Base-by-base conservation (phyloP, 345 rosid genomes). In the Linum usitatissimum region DNA sequence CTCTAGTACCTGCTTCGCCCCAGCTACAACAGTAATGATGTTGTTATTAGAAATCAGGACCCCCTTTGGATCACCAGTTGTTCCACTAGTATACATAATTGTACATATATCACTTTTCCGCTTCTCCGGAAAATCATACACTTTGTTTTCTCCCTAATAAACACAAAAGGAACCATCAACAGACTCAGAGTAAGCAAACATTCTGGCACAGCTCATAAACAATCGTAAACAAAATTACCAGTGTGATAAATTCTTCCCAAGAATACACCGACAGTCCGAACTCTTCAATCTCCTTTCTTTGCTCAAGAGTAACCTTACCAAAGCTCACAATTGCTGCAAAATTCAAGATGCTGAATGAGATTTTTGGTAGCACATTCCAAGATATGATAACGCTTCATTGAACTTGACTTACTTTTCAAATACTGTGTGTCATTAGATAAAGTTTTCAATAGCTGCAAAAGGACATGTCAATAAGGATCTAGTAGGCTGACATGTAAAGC, bases 61-160 rank as follows among this genome's bases (percentile, higher is more conserved):
- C 74, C 99, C 99, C 71, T 88, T 94, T 18, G 99, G 99, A 77
- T 94, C 96, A 74, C 96, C 97, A 74, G 99, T 90, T 68, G 99
- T 94, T 68, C 99, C 99, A 63, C 99, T 94, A 51, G 99, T 94
- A 69, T 94, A 94, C 99, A 90, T 94, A 61, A 90, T 86, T 17
- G 97, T 94, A 73, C 96, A 90, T 48, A 94, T 79, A 64, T 94
- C 99, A 36, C 69, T 76, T 77, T 82, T 81, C 76, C 64, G 77
- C 71, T 87, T 93, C 74, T 66, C 86, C 17, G 99, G 99, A 67
- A 90, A 85, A 53, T 90, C 96, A 77, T 69, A 85, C 34, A 83
- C 67, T 64, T 86, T 80, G 57, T 77, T 69, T 21, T 77, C 84
- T 58, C 97, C 96, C 97, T 94, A 71, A 64, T 53, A 56, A 61